Base-by-base conservation (phyloP, 2,329 filamentous ascomycete species). In the Colletotrichum sp. region DNA sequence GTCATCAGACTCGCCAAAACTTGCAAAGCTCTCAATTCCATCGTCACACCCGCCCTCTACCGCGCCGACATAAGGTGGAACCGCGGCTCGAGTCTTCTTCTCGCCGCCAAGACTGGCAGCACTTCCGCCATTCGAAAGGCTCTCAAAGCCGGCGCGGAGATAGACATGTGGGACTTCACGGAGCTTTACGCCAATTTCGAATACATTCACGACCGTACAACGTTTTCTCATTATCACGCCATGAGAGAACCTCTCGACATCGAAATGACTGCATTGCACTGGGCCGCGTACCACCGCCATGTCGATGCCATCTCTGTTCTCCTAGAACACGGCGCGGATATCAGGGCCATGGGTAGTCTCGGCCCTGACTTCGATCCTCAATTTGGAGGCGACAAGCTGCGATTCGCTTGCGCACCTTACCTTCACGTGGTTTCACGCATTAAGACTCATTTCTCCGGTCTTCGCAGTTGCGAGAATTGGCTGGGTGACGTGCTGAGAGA, bases 401-500 rank as follows among this genome's bases (percentile, higher is more conserved):
- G 30, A 32, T 32, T 32, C 1, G 30, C 30, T 1, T 32, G 30
- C 30, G 4, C 30, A 32, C 9, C 30, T 32, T 32, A 12, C 9
- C 10, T 32, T 32, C 4, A 1, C 5, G 30, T 32, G 8, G 9
- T 9, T 30, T 30, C 30, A 30, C 30, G 30, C 30, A 30, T 30
- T 3, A 9, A 30, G 30, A 30, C 3, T 1, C 30, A 30, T 30
- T 30, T 32, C 30, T 32, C 30, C 10, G 30, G 30, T 12, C 9
- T 30, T 30, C 8, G 28, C 5, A 26, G 24, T 26, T 26, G 24
- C 24, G 24, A 26, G 8, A 3, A 30, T 30, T 30, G 30, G 30
- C 30, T 32, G 30, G 1, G 4, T 32, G 1, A 1, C 32, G 5
- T 34, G 3, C 5, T 34, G 32, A 6, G 6, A 1, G 32, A 12